phyloP scores from a whole-genome alignment of 305 asterid species.

The Lippia alba region DNA sequence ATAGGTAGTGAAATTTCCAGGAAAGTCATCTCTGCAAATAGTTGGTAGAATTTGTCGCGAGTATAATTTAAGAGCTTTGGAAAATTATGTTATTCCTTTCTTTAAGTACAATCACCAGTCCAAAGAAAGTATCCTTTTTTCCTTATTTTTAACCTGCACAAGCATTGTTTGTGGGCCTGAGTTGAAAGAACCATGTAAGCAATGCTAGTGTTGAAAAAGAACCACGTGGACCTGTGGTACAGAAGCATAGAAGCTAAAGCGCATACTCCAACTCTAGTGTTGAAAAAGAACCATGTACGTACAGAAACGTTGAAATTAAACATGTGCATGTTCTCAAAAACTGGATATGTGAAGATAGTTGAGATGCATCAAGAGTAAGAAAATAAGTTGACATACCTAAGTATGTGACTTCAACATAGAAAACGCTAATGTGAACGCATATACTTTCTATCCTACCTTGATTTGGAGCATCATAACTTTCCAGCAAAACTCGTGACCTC shows the following conservation, averaged over 20 bases:
- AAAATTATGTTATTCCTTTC: too few relatives aligned
- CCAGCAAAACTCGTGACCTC: constrained; percentile 51
- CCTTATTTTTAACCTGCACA: too few relatives aligned
- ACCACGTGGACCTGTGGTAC: not conserved
- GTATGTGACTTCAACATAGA: not conserved
- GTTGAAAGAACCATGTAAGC: too few relatives aligned
- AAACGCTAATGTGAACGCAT: not conserved
- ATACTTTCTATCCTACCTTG: constrained; percentile 53
- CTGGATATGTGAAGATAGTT: constrained; percentile 3
- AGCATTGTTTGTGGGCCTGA: too few relatives aligned
- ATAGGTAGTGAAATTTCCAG: too few relatives aligned
- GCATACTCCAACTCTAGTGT: not conserved
- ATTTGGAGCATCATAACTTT: constrained; percentile 48
- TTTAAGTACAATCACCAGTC: too few relatives aligned
- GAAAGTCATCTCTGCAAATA: too few relatives aligned
- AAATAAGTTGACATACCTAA: constrained; percentile 11
- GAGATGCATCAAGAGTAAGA: not conserved
- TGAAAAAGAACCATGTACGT: constrained; percentile 7
- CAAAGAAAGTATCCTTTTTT: too few relatives aligned
- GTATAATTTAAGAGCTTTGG: too few relatives aligned
- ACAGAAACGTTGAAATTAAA: not conserved
- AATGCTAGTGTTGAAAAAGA: not conserved
- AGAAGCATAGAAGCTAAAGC: too few relatives aligned
- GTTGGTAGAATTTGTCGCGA: too few relatives aligned
- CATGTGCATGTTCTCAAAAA: constrained; percentile 6